These are phyloP conservation scores for Pichia sp. DNA, from an alignment of 1,139 yeast species.

Conservation along the genomic window DNA sequence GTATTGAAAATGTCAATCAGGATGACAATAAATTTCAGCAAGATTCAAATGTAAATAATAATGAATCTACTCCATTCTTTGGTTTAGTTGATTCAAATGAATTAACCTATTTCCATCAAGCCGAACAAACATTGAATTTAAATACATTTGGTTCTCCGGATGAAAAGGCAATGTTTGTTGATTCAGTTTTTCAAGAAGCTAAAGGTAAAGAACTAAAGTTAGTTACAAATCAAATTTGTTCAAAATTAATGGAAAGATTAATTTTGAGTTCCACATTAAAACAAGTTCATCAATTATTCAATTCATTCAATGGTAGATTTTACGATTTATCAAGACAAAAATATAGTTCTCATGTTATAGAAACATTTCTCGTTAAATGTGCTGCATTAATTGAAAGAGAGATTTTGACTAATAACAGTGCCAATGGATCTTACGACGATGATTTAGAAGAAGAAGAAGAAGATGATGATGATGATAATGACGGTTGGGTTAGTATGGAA, in stretches of 20 bases:
- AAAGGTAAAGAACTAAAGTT: constrained; percentile 86
- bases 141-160: constrained; percentile 72
- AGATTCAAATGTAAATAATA: not conserved
- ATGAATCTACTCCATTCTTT: constrained; percentile 50
- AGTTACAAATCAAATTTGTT: constrained; percentile 90
- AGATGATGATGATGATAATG: constrained; percentile 28
- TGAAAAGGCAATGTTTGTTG: constrained; percentile 66
- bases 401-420: constrained; percentile 33
- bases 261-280: constrained; percentile 58
- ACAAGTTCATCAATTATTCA: constrained; percentile 61
- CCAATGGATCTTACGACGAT: constrained; percentile 19
- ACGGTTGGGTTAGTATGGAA: constrained; percentile 50
- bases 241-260: constrained; percentile 83
- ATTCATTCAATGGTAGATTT: constrained; percentile 64
- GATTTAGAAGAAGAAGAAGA: constrained; percentile 25
- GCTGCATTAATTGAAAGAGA: constrained; percentile 78
- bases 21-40: not conserved
- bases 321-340: constrained; percentile 77
- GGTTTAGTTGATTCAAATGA: constrained; percentile 83
- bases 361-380: constrained; percentile 69
- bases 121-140: constrained; percentile 78
- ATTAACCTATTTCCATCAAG: constrained; percentile 84
- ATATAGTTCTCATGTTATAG: constrained; percentile 90
- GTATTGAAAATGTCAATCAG: not conserved
- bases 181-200: constrained; percentile 78